Evolutionary conservation across 2,329 filamentous ascomycete genomes (phyloP).

Genomic region (Alternaria conjuncta): DNA sequence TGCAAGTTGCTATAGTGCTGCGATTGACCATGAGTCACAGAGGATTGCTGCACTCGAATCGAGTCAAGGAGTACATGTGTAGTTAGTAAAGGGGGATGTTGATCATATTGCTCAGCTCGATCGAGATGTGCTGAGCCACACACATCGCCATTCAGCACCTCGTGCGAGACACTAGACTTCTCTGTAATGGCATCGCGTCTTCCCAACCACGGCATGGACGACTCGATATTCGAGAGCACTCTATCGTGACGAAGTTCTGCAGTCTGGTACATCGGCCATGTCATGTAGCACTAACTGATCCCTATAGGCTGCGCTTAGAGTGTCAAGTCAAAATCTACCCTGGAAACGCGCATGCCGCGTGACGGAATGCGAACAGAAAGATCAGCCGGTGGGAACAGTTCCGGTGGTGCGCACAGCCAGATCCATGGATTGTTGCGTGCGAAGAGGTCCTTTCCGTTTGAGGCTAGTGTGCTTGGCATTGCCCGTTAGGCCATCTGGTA

Average conservation of each 20-base stretch:
- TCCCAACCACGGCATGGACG: neutral
- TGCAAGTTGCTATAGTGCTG: neutral
- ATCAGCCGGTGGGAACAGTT: neutral
- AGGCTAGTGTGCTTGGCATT: slow-evolving; percentile 5
- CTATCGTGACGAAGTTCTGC: neutral
- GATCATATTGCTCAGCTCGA: neutral
- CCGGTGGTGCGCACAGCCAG: neutral
- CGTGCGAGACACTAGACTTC: neutral
- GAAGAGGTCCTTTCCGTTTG: neutral
- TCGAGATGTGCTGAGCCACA: neutral
- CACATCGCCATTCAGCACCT: neutral
- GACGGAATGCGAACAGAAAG: neutral
- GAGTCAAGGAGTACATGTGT: too few species aligned
- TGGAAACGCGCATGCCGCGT: neutral
- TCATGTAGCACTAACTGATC: neutral
- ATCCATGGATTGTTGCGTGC: neutral
- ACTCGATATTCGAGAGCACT: neutral
- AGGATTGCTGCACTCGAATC: neutral
- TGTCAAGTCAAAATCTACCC: neutral
- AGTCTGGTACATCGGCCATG: neutral
- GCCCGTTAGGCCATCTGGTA: neutral
- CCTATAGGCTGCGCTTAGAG: neutral
- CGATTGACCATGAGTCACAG: neutral
- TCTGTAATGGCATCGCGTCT: neutral
- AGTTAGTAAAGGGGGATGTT: neutral